Percentiles rank a stretch among this genome's conserved stretches.
Conservation (phyloP, 106 monocot genomes). For the Alisma plantagoaquatica region DNA sequence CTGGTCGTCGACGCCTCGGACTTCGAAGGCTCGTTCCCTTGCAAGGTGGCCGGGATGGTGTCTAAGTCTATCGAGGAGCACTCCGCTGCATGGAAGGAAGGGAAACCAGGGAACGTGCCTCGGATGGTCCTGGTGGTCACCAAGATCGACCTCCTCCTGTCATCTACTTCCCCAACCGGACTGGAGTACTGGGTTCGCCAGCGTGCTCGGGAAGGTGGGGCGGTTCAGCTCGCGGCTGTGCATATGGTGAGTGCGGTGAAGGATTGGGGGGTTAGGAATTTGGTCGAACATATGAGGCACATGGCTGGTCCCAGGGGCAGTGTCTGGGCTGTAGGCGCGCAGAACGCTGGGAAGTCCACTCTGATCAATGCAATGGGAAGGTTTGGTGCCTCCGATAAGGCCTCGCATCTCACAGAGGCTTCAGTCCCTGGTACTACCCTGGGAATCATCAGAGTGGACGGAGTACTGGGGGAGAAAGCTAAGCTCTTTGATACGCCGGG, state of each 20-base stretch:
- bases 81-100: slow-evolving; percentile 45
- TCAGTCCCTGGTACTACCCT: slow-evolving; percentile 91
- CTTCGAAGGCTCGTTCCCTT: slow-evolving; percentile 91
- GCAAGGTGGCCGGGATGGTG: slow-evolving; percentile 36
- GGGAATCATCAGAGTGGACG: slow-evolving; percentile 79
- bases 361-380: slow-evolving; percentile 88
- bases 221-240: slow-evolving; percentile 41
- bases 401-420: slow-evolving; percentile 67
- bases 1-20: slow-evolving; percentile 71
- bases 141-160: slow-evolving; percentile 72
- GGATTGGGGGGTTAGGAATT: slow-evolving; percentile 66
- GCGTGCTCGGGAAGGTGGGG: slow-evolving; percentile 35
- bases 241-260: slow-evolving; percentile 72
- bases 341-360: slow-evolving; percentile 98
- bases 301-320: slow-evolving; percentile 69
- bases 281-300: slow-evolving; percentile 58
- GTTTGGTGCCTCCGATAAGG: slow-evolving; percentile 30
- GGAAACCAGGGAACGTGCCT: slow-evolving; percentile 62
- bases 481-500: slow-evolving; percentile 95
- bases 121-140: slow-evolving; percentile 70
- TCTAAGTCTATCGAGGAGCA: slow-evolving; percentile 41
- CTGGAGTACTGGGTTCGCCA: slow-evolving; percentile 54
- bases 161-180: slow-evolving; percentile 36
- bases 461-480: slow-evolving; percentile 50
- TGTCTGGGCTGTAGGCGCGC: slow-evolving; percentile 94